Conservation (phyloP, 495 filamentous ascomycete genomes). For the Peziza echinospora region DNA sequence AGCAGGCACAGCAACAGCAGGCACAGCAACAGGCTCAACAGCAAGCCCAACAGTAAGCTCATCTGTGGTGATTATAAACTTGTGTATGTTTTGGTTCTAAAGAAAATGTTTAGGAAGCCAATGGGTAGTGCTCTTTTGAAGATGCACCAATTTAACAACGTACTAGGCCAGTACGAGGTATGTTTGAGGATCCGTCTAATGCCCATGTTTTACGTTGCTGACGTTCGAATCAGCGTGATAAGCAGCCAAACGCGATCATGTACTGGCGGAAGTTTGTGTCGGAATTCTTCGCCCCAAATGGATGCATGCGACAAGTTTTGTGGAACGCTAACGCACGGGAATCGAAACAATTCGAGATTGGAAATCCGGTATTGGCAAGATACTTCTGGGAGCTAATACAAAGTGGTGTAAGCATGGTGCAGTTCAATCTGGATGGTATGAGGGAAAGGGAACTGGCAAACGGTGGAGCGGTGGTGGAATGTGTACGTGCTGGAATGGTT, state of each 20-base stretch:
- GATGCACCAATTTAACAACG: conserved; percentile 1
- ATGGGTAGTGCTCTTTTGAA: conserved; percentile 6
- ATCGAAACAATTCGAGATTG: conserved; percentile 43
- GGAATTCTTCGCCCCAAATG: conserved; percentile 36
- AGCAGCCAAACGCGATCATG: conserved; percentile 26
- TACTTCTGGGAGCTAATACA: conserved; percentile 45
- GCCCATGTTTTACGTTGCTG: too few species aligned
- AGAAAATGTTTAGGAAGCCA: conserved; percentile 18
- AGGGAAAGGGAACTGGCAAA: conserved; percentile 27
- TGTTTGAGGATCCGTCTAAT: too few species aligned
- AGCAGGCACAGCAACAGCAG: conserved; percentile 21
- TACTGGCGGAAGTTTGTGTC: conserved; percentile 45
- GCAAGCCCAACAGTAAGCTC: conserved; percentile 23
- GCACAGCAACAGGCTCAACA: conserved; percentile 25
- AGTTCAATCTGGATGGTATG: conserved; percentile 35
- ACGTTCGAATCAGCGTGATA: conserved; percentile 25
- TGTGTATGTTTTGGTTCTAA: too few species aligned
- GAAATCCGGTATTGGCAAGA: conserved; percentile 36
- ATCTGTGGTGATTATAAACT: conserved; percentile 1
- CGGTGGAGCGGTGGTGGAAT: conserved; percentile 31
- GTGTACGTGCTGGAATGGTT: conserved; percentile 29
- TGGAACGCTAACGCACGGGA: conserved; percentile 24
- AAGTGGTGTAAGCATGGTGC: conserved; percentile 41
- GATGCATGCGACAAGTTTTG: conserved; percentile 35
- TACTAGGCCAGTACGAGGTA: conserved; percentile 21